phyloP scores from a whole-genome alignment of 2,329 filamentous ascomycete genomes.

The Fonsecaea pugnacius region DNA sequence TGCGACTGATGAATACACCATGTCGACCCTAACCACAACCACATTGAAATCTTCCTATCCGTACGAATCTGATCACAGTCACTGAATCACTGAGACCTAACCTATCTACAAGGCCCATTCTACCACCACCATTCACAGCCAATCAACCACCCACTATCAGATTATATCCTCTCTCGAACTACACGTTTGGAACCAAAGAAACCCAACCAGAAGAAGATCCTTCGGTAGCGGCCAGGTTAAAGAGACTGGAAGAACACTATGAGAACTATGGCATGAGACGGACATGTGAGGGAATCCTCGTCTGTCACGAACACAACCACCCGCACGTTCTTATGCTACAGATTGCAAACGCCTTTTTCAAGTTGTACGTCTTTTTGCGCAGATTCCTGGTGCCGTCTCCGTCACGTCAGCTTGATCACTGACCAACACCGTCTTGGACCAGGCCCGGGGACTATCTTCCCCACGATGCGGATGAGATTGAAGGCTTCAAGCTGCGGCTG shows the following conservation, averaged over 20 bases:
- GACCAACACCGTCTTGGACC: neutral
- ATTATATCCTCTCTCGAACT: slow-evolving; percentile 94
- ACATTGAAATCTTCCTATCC: slow-evolving; percentile 69
- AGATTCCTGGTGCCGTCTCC: neutral
- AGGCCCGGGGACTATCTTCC: slow-evolving; percentile 90
- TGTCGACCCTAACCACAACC: slow-evolving; percentile 82
- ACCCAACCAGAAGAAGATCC: slow-evolving; percentile 97
- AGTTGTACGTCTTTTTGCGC: slow-evolving; percentile 63
- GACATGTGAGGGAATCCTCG: slow-evolving; percentile 93
- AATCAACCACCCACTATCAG: slow-evolving; percentile 89
- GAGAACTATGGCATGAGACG: slow-evolving; percentile 90
- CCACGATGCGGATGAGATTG: slow-evolving; percentile 82
- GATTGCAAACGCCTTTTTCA: slow-evolving; percentile 99
- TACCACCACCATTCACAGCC: slow-evolving; percentile 81
- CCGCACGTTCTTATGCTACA: slow-evolving; percentile 98
- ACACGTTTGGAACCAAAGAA: slow-evolving; percentile 98
- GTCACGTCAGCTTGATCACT: slow-evolving; percentile 7
- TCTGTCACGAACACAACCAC: slow-evolving; percentile 99
- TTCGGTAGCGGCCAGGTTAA: slow-evolving; percentile 87
- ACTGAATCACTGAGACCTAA: slow-evolving; percentile 7
- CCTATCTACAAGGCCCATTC: slow-evolving; percentile 61
- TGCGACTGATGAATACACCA: slow-evolving; percentile 44
- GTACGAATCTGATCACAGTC: slow-evolving; percentile 14
- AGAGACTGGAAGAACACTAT: slow-evolving; percentile 96
- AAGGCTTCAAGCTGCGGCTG: slow-evolving; percentile 90